phyloP scores from a whole-genome alignment of 2,329 filamentous ascomycete species.

The Fusarium virguliforme region DNA sequence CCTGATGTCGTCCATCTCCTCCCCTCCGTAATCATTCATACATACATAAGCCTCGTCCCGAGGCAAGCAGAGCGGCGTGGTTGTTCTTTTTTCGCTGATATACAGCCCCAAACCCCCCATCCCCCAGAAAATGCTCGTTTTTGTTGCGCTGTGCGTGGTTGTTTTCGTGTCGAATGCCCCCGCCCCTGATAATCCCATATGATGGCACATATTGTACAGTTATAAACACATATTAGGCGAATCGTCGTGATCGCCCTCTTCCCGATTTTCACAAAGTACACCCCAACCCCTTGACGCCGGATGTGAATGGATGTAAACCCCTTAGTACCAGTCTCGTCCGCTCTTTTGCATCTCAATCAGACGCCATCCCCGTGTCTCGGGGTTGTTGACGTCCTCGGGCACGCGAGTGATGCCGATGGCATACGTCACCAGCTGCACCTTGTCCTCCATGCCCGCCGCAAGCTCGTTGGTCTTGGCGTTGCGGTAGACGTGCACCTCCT shows the following conservation, averaged over 20 bases:
- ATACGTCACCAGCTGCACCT: conserved; percentile 97
- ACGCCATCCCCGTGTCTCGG: conserved; percentile 96
- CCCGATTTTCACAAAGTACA: conserved; percentile 44
- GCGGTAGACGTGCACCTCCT: conserved; percentile 97
- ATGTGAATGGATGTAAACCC: conserved; percentile 35
- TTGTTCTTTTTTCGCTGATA: conserved; percentile 46
- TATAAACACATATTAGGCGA: conserved; percentile 53
- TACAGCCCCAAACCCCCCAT: conserved; percentile 46
- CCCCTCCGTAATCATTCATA: conserved; percentile 53
- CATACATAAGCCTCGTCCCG: conserved; percentile 50
- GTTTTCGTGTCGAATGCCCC: conserved; percentile 46
- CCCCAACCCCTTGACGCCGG: conserved; percentile 46
- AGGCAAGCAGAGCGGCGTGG: conserved; percentile 56
- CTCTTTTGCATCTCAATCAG: conserved; percentile 99
- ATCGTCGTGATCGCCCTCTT: conserved; percentile 37
- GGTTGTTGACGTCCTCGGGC: conserved; percentile 96
- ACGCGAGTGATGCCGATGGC: conserved; percentile 96
- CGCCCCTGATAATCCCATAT: conserved; percentile 49
- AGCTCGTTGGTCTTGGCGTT: conserved; percentile 92
- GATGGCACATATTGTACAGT: conserved; percentile 54
- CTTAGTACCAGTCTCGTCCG: conserved; percentile 84
- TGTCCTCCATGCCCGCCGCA: conserved; percentile 98
- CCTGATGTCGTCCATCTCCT: conserved; percentile 40
- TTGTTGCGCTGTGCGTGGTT: conserved; percentile 30
- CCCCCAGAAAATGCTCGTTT: conserved; percentile 40